phyloP scores from a whole-genome alignment of 2,329 filamentous ascomycete species.

The Escovopsis sp. region DNA sequence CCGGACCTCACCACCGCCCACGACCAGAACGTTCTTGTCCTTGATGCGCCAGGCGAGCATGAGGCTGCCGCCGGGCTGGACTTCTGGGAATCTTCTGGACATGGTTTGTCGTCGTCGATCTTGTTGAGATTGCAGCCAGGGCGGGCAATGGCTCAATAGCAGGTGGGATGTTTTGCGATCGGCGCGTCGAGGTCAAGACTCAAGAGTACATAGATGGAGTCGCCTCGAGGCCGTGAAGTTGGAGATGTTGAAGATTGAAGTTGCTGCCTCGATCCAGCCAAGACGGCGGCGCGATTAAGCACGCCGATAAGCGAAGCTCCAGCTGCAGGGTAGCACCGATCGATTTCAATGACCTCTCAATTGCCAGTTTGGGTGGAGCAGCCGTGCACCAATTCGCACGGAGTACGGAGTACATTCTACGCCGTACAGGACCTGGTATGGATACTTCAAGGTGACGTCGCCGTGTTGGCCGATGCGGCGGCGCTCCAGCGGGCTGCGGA shows the following conservation, averaged over 20 bases:
- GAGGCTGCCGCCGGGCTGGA: slow-evolving; percentile 82
- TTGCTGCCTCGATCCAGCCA: no score
- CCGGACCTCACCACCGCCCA: slow-evolving; percentile 85
- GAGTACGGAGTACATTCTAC: no score
- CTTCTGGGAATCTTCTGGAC: slow-evolving; percentile 50
- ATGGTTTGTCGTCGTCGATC: slow-evolving; percentile 10
- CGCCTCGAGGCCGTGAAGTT: background rate
- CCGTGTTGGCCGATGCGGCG: no score
- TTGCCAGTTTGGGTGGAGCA: no score
- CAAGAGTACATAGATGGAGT: background rate
- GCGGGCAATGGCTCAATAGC: slow-evolving; percentile 8
- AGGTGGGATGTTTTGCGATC: background rate
- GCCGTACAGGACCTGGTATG: no score
- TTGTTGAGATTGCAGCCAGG: slow-evolving; percentile 1
- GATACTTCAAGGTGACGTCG: no score
- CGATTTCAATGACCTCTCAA: no score
- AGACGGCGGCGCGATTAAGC: no score
- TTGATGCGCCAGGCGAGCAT: slow-evolving; percentile 94
- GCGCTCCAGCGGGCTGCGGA: no score
- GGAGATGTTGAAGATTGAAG: background rate
- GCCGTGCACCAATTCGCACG: no score
- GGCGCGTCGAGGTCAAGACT: background rate
- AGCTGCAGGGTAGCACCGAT: no score
- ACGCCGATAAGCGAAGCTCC: no score
- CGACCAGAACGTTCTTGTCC: slow-evolving; percentile 76